These are phyloP conservation scores for Rhizopus arrhizus DNA, from an alignment of 371 early-diverging fungal species.

Conservation along the genomic window DNA sequence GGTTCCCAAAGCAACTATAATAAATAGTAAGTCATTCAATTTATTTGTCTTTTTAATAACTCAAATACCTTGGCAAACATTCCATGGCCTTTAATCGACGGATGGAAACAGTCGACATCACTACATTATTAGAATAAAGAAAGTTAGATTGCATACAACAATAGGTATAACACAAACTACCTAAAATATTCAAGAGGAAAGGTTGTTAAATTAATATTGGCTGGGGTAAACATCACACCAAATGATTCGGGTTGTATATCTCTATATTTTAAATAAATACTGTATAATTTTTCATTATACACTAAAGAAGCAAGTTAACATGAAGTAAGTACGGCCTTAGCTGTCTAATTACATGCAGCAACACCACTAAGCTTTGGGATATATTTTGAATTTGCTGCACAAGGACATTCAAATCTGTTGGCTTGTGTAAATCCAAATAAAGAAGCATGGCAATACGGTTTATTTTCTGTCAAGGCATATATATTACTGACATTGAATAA, in stretches of 20 bases:
- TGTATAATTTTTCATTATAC: constrained; percentile 48
- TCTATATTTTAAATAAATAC: constrained; percentile 40
- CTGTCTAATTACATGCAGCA: constrained; percentile 11
- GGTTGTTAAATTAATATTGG: constrained; percentile 16
- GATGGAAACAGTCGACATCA: constrained; percentile 20
- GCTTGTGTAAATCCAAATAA: constrained; percentile 5
- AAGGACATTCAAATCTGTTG: constrained; percentile 25
- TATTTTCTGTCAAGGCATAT: constrained; percentile 13
- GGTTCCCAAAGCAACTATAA: neutral
- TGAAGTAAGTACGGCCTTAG: neutral
- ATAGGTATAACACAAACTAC: neutral
- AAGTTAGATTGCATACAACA: neutral
- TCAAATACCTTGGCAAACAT: constrained; percentile 3
- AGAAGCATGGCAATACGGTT: constrained; percentile 21
- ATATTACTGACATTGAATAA: constrained; percentile 25
- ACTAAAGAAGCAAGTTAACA: neutral
- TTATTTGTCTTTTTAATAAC: neutral
- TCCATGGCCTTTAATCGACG: constrained; percentile 3
- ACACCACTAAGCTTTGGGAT: constrained; percentile 15
- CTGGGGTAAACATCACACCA: constrained; percentile 28
- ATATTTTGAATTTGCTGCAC: constrained; percentile 5
- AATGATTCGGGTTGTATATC: constrained; percentile 15
- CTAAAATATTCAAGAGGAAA: constrained; percentile 24
- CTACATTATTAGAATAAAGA: neutral
- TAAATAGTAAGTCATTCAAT: neutral